Percentiles rank a stretch among this genome's conserved stretches.
phyloP scores from a whole-genome alignment of 2,329 filamentous ascomycete species.

The Fusarium floridanum region DNA sequence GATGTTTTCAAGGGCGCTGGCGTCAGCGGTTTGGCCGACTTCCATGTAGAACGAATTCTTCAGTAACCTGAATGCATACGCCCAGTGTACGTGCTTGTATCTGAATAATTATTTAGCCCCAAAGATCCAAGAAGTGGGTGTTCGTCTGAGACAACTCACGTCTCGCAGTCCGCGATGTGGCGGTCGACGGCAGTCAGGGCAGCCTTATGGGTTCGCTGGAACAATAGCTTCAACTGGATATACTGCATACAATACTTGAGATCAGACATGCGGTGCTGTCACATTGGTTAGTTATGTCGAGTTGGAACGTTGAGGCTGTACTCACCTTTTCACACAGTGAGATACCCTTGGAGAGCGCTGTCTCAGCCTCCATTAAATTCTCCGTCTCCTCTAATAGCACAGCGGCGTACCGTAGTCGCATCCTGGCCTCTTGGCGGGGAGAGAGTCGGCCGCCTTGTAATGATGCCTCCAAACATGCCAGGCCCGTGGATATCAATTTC shows the following conservation, averaged over 20 bases:
- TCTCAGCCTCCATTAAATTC: constrained; percentile 80
- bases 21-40: constrained; percentile 70
- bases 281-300: constrained; percentile 44
- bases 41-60: constrained; percentile 78
- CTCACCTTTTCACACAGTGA: constrained; percentile 74
- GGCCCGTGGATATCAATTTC: constrained; percentile 77
- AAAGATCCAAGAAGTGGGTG: neutral
- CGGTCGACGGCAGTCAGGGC: constrained; percentile 79
- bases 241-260: constrained; percentile 85
- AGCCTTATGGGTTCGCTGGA: constrained; percentile 78
- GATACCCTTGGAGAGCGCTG: constrained; percentile 77
- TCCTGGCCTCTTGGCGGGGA: constrained; percentile 76
- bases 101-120: constrained; percentile 48
- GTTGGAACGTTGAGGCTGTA: neutral
- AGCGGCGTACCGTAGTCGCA: constrained; percentile 78
- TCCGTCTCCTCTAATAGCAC: constrained; percentile 82
- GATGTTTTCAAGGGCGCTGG: constrained; percentile 76
- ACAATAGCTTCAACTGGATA: constrained; percentile 76
- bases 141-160: constrained; percentile 56
- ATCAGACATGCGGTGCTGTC: constrained; percentile 63
- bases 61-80: constrained; percentile 81
- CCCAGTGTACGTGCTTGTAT: constrained; percentile 78
- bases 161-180: constrained; percentile 76
- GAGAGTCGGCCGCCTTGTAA: constrained; percentile 71
- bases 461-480: constrained; percentile 79